These are phyloP conservation scores for Lipomyces yarrowii DNA, from an alignment of 1,139 yeast species.

Conservation along the genomic window DNA sequence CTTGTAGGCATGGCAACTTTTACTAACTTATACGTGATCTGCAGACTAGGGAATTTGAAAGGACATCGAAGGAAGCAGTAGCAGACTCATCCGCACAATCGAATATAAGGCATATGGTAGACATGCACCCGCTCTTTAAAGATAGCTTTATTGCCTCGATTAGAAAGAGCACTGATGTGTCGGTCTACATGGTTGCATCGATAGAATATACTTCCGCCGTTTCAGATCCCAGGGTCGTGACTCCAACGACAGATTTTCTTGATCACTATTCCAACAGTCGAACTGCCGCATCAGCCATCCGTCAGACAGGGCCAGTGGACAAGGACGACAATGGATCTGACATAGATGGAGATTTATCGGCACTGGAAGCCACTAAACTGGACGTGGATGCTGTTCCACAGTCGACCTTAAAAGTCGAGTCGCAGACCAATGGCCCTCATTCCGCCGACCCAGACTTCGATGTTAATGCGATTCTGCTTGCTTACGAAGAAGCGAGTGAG, in stretches of 20 bases:
- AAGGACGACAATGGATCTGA: neutral
- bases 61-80: neutral
- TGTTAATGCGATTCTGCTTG: constrained; percentile 4
- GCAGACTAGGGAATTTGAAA: neutral
- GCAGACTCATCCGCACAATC: neutral
- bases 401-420: neutral
- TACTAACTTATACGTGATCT: neutral
- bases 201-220: neutral
- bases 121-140: neutral
- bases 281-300: neutral
- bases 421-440: neutral
- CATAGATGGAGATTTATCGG: neutral
- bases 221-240: neutral
- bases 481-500: neutral
- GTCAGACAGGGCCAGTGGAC: neutral
- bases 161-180: neutral
- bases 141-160: neutral
- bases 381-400: neutral
- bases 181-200: neutral
- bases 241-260: neutral
- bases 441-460: constrained; percentile 3
- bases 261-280: neutral
- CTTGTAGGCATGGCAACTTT: neutral
- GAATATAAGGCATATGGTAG: neutral
- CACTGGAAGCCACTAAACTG: neutral